A percentile compares a stretch with the other conserved stretches of the same genome.
These are phyloP conservation scores for Penicillium sp. DNA, from an alignment of 2,329 filamentous ascomycete genomes.

Conservation along the genomic window DNA sequence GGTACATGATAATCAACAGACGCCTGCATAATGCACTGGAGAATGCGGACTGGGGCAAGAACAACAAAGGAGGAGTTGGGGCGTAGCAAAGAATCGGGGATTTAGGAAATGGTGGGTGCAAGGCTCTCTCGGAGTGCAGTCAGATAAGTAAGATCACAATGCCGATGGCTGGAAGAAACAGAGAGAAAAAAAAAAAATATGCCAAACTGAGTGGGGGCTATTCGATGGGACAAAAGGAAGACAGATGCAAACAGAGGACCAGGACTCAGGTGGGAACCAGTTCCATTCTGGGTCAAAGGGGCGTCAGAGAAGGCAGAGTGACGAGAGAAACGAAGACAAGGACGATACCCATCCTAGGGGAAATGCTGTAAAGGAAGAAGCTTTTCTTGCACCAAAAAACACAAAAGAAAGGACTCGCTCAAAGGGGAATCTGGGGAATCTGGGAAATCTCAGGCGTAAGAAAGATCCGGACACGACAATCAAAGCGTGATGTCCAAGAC, in stretches of 20 bases:
- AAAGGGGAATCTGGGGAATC: slow-evolving; percentile 20
- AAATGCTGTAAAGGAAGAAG: slow-evolving; percentile 10
- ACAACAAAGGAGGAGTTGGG: slow-evolving; percentile 21
- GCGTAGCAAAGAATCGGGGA: slow-evolving; percentile 23
- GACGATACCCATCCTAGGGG: slow-evolving; percentile 5
- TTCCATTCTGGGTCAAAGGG: slow-evolving; percentile 18
- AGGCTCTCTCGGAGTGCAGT: slow-evolving; percentile 22
- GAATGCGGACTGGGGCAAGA: slow-evolving; percentile 24
- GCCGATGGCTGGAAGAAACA: slow-evolving; percentile 2
- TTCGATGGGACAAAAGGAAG: slow-evolving; percentile 9
- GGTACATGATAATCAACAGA: slow-evolving; percentile 26
- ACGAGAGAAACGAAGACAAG: slow-evolving; percentile 2
- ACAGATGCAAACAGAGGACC: slow-evolving; percentile 19
- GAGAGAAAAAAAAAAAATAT: slow-evolving; percentile 11
- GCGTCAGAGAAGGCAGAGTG: slow-evolving; percentile 3
- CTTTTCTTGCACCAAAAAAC: slow-evolving; percentile 23
- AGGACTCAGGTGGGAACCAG: slow-evolving; percentile 18
- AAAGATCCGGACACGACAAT: slow-evolving; percentile 29
- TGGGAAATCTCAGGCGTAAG: slow-evolving; percentile 28
- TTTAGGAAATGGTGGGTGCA: slow-evolving; percentile 4
- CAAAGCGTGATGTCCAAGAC: slow-evolving; percentile 84
- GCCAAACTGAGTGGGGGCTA: slow-evolving; percentile 8
- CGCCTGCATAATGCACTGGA: slow-evolving; percentile 40
- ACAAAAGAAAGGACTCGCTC: slow-evolving; percentile 26
- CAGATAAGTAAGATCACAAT: slow-evolving; percentile 17